Conservation (phyloP, 306 rosid species). For the Casuarina glauca region DNA sequence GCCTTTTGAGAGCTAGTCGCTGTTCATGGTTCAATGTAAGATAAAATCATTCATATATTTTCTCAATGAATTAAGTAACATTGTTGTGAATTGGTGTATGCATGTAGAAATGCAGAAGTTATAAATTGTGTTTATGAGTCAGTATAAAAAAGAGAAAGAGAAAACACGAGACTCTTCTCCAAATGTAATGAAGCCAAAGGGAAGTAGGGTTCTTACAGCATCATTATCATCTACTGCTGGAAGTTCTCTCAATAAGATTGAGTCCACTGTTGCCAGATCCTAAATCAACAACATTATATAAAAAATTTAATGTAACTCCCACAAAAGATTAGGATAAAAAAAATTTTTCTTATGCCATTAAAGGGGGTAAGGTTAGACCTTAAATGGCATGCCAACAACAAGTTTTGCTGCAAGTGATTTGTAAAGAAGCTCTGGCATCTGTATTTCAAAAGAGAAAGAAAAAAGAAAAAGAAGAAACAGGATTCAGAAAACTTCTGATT, state of each 20-base stretch:
- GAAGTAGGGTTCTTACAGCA: conserved; percentile 62
- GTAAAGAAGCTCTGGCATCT: conserved; percentile 90
- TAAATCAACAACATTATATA: conserved; percentile 34
- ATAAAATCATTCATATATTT: conserved; percentile 8
- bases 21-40: conserved; percentile 38
- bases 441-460: conserved; percentile 19
- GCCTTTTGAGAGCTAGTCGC: conserved; percentile 91
- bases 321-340: conserved; percentile 14
- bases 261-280: conserved; percentile 99
- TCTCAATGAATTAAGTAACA: not conserved
- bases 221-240: conserved; percentile 74
- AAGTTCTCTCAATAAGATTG: conserved; percentile 85
- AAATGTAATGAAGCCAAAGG: conserved; percentile 24
- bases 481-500: not conserved
- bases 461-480: conserved; percentile 6
- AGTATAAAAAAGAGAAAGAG: not conserved
- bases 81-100: not conserved
- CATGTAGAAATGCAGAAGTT: not conserved
- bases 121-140: not conserved
- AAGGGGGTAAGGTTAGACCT: conserved; percentile 50
- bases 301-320: conserved; percentile 26
- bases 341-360: conserved; percentile 15
- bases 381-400: conserved; percentile 94
- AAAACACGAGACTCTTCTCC: conserved; percentile 14
- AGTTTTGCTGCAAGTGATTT: conserved; percentile 91